These are phyloP conservation scores for Ophiosphaerella herpotricha DNA, from an alignment of 2,329 filamentous ascomycete genomes.

Conservation along the genomic window DNA sequence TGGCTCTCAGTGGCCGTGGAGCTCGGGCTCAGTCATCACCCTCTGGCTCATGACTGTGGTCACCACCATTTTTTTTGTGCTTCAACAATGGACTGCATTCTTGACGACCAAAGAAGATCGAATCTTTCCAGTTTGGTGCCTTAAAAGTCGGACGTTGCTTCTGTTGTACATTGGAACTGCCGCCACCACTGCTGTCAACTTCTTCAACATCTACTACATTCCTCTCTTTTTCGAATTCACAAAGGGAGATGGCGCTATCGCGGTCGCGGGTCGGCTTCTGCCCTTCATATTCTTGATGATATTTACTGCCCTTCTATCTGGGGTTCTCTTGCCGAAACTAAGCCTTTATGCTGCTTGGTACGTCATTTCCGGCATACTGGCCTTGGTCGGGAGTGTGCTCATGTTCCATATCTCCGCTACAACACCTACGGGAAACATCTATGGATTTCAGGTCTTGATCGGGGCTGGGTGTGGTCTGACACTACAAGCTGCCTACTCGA, in stretches of 20 bases:
- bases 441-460: too few species aligned
- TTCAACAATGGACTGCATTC: conserved; percentile 53
- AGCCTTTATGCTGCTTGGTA: not conserved
- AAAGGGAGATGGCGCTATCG: conserved; percentile 15
- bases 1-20: conserved; percentile 56
- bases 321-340: not conserved
- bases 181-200: not conserved
- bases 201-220: conserved; percentile 22
- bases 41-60: conserved; percentile 54
- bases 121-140: conserved; percentile 57
- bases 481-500: too few species aligned
- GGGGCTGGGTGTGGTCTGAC: too few species aligned
- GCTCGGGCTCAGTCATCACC: conserved; percentile 49
- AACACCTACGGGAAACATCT: too few species aligned
- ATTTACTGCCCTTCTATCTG: not conserved
- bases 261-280: conserved; percentile 26
- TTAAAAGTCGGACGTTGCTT: conserved; percentile 23
- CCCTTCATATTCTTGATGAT: conserved; percentile 20
- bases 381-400: too few species aligned
- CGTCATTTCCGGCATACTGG: not conserved
- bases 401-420: too few species aligned
- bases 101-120: conserved; percentile 52
- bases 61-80: conserved; percentile 47
- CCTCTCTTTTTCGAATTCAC: conserved; percentile 35
- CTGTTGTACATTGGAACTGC: not conserved